A percentile compares a stretch with the other conserved stretches of the same genome.
These are phyloP conservation scores for Exidia glandulosa DNA, from an alignment of 768 basidiomycete genomes.

Conservation along the genomic window DNA sequence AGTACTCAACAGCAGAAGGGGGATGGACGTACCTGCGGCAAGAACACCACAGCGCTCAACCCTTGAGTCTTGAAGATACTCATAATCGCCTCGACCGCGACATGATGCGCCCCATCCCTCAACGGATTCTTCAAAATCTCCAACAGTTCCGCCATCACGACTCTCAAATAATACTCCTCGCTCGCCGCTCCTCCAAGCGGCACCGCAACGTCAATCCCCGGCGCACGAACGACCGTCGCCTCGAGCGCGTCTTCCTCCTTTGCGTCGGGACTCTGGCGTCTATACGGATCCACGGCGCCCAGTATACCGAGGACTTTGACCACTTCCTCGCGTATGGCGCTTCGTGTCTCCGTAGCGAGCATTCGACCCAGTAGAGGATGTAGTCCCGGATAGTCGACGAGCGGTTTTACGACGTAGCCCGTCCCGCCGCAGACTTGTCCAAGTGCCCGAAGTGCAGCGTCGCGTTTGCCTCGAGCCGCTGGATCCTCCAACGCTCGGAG, in stretches of 20 bases:
- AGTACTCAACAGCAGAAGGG: background rate
- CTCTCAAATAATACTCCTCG: slow-evolving; percentile 96
- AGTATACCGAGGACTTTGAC: slow-evolving; percentile 93
- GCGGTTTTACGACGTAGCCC: slow-evolving; percentile 84
- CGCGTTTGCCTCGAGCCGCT: no score
- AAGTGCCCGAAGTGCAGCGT: slow-evolving; percentile 83
- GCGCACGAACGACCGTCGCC: background rate
- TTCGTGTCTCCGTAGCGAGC: no score
- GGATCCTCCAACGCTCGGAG: slow-evolving; percentile 82
- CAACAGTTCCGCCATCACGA: slow-evolving; percentile 81
- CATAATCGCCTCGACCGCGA: slow-evolving; percentile 96
- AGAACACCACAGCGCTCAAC: slow-evolving; percentile 90
- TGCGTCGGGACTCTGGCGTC: slow-evolving; percentile 31
- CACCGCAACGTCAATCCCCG: background rate
- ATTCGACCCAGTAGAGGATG: slow-evolving; percentile 78
- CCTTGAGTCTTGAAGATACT: slow-evolving; percentile 98
- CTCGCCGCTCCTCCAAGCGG: slow-evolving; percentile 32
- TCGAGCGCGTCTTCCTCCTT: background rate
- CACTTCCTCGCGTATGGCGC: slow-evolving; percentile 80
- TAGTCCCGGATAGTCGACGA: slow-evolving; percentile 84
- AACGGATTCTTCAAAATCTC: slow-evolving; percentile 83
- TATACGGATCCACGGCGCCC: slow-evolving; percentile 92
- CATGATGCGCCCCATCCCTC: slow-evolving; percentile 68
- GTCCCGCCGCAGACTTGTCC: slow-evolving; percentile 95
- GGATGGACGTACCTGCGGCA: slow-evolving; percentile 64